These are phyloP conservation scores for Leptographium procerum DNA, from an alignment of 2,329 filamentous ascomycete species.

Conservation along the genomic window DNA sequence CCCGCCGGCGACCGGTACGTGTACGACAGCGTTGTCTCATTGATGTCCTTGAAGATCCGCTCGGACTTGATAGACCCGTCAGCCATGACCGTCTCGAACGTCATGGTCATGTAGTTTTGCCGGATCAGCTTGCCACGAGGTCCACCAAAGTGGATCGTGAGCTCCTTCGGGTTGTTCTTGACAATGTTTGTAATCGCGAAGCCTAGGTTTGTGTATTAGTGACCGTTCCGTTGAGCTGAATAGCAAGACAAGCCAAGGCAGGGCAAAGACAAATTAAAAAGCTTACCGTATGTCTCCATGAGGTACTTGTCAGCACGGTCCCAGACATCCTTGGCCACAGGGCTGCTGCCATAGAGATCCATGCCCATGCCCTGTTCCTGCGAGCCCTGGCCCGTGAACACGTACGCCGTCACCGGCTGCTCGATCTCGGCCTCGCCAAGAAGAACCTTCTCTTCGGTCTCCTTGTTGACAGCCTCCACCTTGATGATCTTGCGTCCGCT, in stretches of 20 bases:
- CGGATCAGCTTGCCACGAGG: slow-evolving; percentile 94
- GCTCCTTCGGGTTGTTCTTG: slow-evolving; percentile 98
- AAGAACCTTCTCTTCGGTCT: slow-evolving; percentile 92
- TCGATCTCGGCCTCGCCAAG: slow-evolving; percentile 94
- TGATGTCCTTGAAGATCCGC: slow-evolving; percentile 98
- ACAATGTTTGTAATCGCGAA: slow-evolving; percentile 98
- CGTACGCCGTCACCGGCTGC: slow-evolving; percentile 90
- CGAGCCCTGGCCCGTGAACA: slow-evolving; percentile 96
- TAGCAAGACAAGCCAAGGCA: slow-evolving; percentile 5
- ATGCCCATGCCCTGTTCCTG: slow-evolving; percentile 99
- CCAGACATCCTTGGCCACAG: slow-evolving; percentile 95
- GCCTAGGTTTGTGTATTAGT: slow-evolving; percentile 32
- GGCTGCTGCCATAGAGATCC: slow-evolving; percentile 90
- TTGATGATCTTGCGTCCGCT: slow-evolving; percentile 98
- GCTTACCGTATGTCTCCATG: slow-evolving; percentile 93
- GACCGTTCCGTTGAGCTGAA: not conserved
- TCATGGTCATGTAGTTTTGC: slow-evolving; percentile 99
- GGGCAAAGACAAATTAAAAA: too few species aligned
- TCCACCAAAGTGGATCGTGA: slow-evolving; percentile 96
- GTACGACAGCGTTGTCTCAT: slow-evolving; percentile 86
- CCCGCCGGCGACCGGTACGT: slow-evolving; percentile 94
- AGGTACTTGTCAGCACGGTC: slow-evolving; percentile 96
- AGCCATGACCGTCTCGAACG: slow-evolving; percentile 89
- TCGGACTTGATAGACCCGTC: slow-evolving; percentile 95
- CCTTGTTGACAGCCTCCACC: slow-evolving; percentile 90